phyloP scores from a whole-genome alignment of 2,329 filamentous ascomycete genomes.

The Pyrenophora teres region DNA sequence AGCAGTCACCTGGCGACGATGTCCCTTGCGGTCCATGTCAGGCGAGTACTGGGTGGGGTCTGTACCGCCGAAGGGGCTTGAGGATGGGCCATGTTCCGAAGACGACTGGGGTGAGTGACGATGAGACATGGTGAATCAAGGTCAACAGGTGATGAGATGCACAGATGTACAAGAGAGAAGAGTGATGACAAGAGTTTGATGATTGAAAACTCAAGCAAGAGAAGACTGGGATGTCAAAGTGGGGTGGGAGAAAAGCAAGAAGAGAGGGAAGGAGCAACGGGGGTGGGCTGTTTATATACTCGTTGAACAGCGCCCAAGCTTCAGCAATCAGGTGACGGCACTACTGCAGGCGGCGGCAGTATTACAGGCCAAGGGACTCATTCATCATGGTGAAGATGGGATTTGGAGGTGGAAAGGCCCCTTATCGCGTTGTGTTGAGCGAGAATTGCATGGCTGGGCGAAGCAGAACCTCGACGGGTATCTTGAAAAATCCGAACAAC shows the following conservation, averaged over 20 bases:
- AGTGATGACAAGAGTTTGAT: slow-evolving; percentile 15
- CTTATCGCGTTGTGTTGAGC: slow-evolving; percentile 5
- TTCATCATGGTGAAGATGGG: slow-evolving; percentile 11
- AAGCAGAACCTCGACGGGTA: slow-evolving; percentile 2
- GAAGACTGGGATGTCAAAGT: slow-evolving; percentile 15
- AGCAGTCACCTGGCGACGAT: slow-evolving; percentile 21
- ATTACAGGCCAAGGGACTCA: slow-evolving; percentile 13
- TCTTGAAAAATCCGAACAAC: slow-evolving; percentile 5
- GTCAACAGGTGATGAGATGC: neutral
- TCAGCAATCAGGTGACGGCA: slow-evolving; percentile 13
- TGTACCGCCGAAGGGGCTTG: slow-evolving; percentile 35
- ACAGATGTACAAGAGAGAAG: slow-evolving; percentile 18
- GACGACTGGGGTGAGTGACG: slow-evolving; percentile 32
- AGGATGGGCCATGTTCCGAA: slow-evolving; percentile 24
- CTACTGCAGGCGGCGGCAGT: slow-evolving; percentile 16
- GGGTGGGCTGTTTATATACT: slow-evolving; percentile 16
- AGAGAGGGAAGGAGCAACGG: slow-evolving; percentile 19
- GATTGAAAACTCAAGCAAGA: slow-evolving; percentile 23
- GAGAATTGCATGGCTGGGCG: slow-evolving; percentile 1
- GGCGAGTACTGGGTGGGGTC: slow-evolving; percentile 39
- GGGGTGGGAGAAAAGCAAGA: slow-evolving; percentile 15
- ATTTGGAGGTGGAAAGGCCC: neutral
- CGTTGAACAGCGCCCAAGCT: neutral
- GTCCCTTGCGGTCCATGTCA: slow-evolving; percentile 25
- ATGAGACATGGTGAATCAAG: slow-evolving; percentile 32